Evolutionary conservation across 805 yeast genomes (phyloP).

Genomic region (Starmera caribaea): DNA sequence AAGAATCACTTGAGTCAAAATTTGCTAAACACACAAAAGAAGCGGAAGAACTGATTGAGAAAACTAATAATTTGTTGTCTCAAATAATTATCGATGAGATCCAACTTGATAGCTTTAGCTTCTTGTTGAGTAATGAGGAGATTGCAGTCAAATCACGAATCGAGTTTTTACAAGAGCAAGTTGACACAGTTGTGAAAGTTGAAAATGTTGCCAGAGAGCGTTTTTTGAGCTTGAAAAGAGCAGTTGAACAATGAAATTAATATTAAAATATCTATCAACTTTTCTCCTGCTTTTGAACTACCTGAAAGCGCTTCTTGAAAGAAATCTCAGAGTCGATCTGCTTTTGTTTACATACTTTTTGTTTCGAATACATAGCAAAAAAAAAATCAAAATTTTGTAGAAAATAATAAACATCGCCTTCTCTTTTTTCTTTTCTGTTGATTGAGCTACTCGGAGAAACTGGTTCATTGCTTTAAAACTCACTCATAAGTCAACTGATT

Average conservation of each 20-base stretch:
- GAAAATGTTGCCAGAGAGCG: conserved; percentile 15
- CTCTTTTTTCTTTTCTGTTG: background rate
- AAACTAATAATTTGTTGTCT: conserved; percentile 1
- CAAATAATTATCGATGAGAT: conserved; percentile 15
- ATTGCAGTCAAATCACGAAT: conserved; percentile 6
- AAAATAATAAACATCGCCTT: too few relatives aligned
- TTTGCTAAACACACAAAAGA: conserved; percentile 8
- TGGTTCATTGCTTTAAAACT: background rate
- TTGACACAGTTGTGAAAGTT: conserved; percentile 12
- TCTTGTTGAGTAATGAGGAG: conserved; percentile 11
- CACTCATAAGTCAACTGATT: background rate
- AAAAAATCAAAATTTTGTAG: too few relatives aligned
- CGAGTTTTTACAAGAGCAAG: conserved; percentile 12
- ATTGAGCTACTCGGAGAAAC: background rate
- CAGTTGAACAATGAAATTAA: background rate
- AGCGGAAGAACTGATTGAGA: background rate
- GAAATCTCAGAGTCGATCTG: too few relatives aligned
- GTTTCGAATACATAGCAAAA: too few relatives aligned
- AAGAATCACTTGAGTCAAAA: conserved; percentile 7
- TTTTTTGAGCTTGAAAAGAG: conserved; percentile 5
- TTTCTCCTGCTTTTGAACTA: too few relatives aligned
- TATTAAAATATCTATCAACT: too few relatives aligned
- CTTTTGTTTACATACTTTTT: background rate
- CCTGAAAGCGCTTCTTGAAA: too few relatives aligned
- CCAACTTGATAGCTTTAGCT: conserved; percentile 12